Evolutionary conservation across 2,329 filamentous ascomycete genomes (phyloP).

Genomic region (Cladosporium cucumerinum): DNA sequence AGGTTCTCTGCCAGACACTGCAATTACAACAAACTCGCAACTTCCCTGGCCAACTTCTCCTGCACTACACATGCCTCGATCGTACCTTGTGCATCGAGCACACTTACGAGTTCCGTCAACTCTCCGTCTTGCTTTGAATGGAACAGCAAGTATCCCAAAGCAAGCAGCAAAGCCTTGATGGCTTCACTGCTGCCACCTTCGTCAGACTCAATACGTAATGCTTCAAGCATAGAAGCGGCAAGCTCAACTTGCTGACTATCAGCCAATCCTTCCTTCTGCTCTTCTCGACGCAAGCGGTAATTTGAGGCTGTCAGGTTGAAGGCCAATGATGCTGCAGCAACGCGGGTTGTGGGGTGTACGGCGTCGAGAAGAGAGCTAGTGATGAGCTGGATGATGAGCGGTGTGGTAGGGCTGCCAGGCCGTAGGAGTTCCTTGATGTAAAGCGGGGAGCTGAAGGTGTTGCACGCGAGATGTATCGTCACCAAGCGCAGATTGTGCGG

Average conservation of each 20-base stretch:
- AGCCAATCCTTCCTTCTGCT: slow-evolving; percentile 56
- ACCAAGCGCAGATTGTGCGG: slow-evolving; percentile 83
- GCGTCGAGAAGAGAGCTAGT: slow-evolving; percentile 77
- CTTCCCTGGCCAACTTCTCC: slow-evolving; percentile 33
- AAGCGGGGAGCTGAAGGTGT: slow-evolving; percentile 73
- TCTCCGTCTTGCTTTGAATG: slow-evolving; percentile 67
- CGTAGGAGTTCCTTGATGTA: slow-evolving; percentile 52
- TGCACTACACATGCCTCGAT: slow-evolving; percentile 47
- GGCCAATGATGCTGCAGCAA: slow-evolving; percentile 76
- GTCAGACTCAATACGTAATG: slow-evolving; percentile 53
- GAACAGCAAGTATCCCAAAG: slow-evolving; percentile 73
- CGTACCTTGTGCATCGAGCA: slow-evolving; percentile 69
- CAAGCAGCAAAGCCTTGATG: slow-evolving; percentile 71
- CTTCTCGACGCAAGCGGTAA: slow-evolving; percentile 60
- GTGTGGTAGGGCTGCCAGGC: slow-evolving; percentile 40
- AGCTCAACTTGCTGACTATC: slow-evolving; percentile 77
- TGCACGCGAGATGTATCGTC: slow-evolving; percentile 77
- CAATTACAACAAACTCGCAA: slow-evolving; percentile 26
- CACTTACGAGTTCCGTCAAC: slow-evolving; percentile 72
- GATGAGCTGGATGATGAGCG: slow-evolving; percentile 65
- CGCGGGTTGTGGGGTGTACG: slow-evolving; percentile 68
- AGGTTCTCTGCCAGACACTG: background rate
- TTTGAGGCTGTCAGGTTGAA: slow-evolving; percentile 77
- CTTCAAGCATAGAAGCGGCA: slow-evolving; percentile 75
- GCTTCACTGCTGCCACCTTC: slow-evolving; percentile 52